Evolutionary conservation across 352 stramenopile species (phyloP).

Genomic region (Phytopythium chamaehyphon): DNA sequence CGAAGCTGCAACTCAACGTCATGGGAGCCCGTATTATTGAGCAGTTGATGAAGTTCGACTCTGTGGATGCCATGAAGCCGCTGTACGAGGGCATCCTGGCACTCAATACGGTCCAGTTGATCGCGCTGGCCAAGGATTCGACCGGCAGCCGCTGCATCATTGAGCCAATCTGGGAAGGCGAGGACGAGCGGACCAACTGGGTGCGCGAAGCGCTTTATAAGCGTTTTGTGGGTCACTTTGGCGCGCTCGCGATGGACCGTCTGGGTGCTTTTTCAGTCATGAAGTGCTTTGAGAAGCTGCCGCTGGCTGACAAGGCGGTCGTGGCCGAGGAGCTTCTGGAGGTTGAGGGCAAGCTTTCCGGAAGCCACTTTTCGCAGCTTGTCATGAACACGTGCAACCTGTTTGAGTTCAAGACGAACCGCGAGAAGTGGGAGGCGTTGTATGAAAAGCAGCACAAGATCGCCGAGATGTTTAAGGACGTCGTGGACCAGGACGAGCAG

Average conservation of each 20-base stretch:
- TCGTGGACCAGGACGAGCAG: slow-evolving; percentile 37
- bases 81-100: slow-evolving; percentile 61
- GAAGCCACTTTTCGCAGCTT: slow-evolving; percentile 79
- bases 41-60: slow-evolving; percentile 63
- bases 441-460: slow-evolving; percentile 84
- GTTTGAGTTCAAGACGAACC: slow-evolving; percentile 77
- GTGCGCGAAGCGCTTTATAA: slow-evolving; percentile 60
- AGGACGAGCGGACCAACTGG: slow-evolving; percentile 48
- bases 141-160: slow-evolving; percentile 74
- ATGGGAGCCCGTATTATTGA: slow-evolving; percentile 74
- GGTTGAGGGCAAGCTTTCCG: slow-evolving; percentile 65
- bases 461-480: slow-evolving; percentile 69
- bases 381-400: slow-evolving; percentile 78
- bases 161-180: slow-evolving; percentile 76
- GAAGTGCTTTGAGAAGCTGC: slow-evolving; percentile 73
- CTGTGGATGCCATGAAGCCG: slow-evolving; percentile 36
- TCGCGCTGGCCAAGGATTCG: slow-evolving; percentile 73
- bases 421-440: slow-evolving; percentile 68
- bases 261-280: slow-evolving; percentile 79
- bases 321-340: slow-evolving; percentile 69
- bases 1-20: slow-evolving; percentile 72
- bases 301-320: slow-evolving; percentile 51
- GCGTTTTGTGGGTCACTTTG: slow-evolving; percentile 69
- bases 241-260: slow-evolving; percentile 62
- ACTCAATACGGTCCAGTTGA: slow-evolving; percentile 63